Evolutionary conservation across 345 rosid genomes (phyloP).

Genomic region (Eucalyptus tenuipes): DNA sequence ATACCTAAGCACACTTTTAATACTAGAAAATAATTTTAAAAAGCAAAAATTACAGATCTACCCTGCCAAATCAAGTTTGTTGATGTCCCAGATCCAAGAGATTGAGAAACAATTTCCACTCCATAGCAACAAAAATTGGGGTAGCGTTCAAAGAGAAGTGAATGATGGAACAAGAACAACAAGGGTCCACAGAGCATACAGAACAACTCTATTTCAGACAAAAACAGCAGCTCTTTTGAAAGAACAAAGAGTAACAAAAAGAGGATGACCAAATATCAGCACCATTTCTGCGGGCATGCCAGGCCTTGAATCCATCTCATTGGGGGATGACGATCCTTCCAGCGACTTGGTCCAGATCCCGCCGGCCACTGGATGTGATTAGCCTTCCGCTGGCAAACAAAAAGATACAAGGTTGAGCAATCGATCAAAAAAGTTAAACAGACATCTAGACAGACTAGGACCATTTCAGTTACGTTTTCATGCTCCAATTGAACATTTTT

Average conservation of each 20-base stretch:
- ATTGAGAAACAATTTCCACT: not conserved
- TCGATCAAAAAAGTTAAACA: not conserved
- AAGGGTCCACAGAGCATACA: not conserved
- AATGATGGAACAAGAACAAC: not conserved
- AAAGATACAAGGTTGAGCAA: not conserved
- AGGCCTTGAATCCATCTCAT: not conserved
- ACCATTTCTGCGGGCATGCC: not conserved
- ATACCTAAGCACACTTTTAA: not conserved
- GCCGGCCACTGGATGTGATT: slow-evolving; percentile 29
- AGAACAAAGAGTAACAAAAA: not conserved
- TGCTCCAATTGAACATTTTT: not conserved
- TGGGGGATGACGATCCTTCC: slow-evolving; percentile 19
- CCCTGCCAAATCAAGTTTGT: not conserved
- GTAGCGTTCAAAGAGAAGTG: not conserved
- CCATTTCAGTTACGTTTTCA: not conserved
- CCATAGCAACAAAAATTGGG: not conserved
- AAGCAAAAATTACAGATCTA: not conserved
- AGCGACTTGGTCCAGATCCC: slow-evolving; percentile 47
- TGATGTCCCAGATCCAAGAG: not conserved
- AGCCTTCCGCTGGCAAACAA: slow-evolving; percentile 23
- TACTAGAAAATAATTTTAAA: not conserved
- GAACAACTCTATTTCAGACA: not conserved
- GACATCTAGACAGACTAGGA: not conserved
- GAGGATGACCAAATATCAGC: not conserved
- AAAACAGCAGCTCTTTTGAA: not conserved